These are phyloP conservation scores for Paracoccidioides brasiliensis DNA, from an alignment of 2,329 filamentous ascomycete species.

Conservation along the genomic window DNA sequence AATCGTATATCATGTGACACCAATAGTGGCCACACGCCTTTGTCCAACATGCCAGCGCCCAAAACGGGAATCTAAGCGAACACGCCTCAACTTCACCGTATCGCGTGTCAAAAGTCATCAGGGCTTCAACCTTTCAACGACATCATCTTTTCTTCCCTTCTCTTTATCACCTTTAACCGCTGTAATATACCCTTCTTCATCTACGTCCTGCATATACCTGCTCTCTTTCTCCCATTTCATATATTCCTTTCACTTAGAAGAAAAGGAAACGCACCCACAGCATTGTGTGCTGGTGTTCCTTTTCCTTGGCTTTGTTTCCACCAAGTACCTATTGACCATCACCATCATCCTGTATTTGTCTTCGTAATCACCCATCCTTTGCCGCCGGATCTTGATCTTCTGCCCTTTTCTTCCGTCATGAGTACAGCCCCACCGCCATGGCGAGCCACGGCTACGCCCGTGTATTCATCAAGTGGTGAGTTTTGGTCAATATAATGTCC, in stretches of 20 bases:
- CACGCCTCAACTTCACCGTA: slow-evolving; percentile 4
- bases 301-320: neutral
- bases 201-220: neutral
- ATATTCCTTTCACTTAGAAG: neutral
- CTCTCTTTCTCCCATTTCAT: neutral
- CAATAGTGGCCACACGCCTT: too few species aligned
- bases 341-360: neutral
- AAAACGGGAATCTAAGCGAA: slow-evolving; percentile 12
- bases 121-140: neutral
- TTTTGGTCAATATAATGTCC: neutral
- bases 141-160: neutral
- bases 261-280: neutral
- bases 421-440: slow-evolving; percentile 29
- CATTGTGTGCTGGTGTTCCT: neutral
- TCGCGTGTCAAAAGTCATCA: neutral
- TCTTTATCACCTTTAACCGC: neutral
- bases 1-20: neutral
- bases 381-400: neutral
- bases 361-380: neutral
- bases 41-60: neutral
- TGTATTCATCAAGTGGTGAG: slow-evolving; percentile 25
- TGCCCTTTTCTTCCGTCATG: slow-evolving; percentile 18
- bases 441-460: slow-evolving; percentile 20
- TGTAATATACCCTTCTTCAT: neutral
- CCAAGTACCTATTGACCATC: neutral